Base-by-base conservation (phyloP, 495 filamentous ascomycete genomes). In the Annulohypoxylon bovei region DNA sequence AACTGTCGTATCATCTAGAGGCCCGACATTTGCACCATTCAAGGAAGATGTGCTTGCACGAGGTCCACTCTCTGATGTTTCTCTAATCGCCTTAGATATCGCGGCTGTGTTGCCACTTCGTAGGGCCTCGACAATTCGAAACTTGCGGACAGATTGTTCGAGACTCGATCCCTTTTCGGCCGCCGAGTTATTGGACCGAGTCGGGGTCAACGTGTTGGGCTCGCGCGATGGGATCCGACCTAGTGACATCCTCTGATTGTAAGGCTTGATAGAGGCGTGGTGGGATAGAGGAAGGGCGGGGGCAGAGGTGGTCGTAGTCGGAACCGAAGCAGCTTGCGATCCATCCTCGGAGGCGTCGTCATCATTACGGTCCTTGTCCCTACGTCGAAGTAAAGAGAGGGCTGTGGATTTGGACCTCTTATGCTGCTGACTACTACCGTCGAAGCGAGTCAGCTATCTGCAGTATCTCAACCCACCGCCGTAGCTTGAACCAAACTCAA, bases 71-170 rank as follows among this genome's bases (percentile, higher is more conserved):
- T 85, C 86, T 37, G 80, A 79, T 33, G 79, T 83, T 72, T 97
- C 93, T 61, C 90, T 90, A 66, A 97, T 91, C 7, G 92, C 94
- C 74, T 91, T 93, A 25, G 91, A 91, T 73, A 99, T 98, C 3
- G 93, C 92, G 20, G 88, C 91, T 1, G 92, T 95, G 70, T 99
- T 94, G 12, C 95, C 95, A 75, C 87, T 95, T 65, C 96, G 87
- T 57, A 99, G 82, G 16, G 93, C 89, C 79, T 98, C 95, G 75
- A 98, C 97, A 25, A 98, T 87, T 65, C 94, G 89, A 81, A 98
- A 99, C 66, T 94, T 93, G 67, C 89, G 87, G 35, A 99, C 94
- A 0, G 95, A 98, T 77, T 97, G 93, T 73, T 99, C 95, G 39
- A 99, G 93, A 0, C 93, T 90, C 6, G 80, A 79, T 2, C 81